These are phyloP conservation scores for Allomyces macrogynus DNA, from an alignment of 192 early-diverging fungal genomes.

Conservation along the genomic window DNA sequence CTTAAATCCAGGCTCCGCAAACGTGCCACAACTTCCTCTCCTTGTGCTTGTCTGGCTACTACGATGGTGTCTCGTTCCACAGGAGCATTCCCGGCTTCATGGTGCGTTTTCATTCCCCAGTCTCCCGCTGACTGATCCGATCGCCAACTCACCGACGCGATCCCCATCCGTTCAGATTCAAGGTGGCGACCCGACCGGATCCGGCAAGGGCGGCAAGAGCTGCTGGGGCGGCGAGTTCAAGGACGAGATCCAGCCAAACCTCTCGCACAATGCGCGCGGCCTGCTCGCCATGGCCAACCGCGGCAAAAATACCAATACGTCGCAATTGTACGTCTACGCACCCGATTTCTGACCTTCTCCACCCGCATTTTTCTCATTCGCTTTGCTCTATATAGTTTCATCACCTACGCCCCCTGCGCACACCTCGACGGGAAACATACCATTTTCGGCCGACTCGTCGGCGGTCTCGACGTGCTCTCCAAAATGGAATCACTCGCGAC, in stretches of 20 bases:
- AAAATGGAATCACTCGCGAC: conserved; percentile 57
- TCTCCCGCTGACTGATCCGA: no score
- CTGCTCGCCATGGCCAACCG: conserved; percentile 89
- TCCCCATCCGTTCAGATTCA: conserved; percentile 5
- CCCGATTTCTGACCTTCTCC: background rate
- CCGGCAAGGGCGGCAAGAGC: conserved; percentile 22
- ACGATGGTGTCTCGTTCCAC: conserved; percentile 67
- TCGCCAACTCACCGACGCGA: background rate
- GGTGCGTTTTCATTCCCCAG: background rate
- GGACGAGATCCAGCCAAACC: conserved; percentile 40
- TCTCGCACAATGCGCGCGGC: conserved; percentile 61
- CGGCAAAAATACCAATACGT: conserved; percentile 75
- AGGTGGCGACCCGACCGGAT: conserved; percentile 31
- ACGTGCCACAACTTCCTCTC: conserved; percentile 86
- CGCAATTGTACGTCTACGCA: conserved; percentile 29
- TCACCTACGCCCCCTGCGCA: conserved; percentile 18
- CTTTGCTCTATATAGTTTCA: conserved; percentile 14
- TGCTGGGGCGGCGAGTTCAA: conserved; percentile 35
- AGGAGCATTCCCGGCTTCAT: conserved; percentile 30
- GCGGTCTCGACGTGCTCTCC: conserved; percentile 61
- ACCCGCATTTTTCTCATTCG: background rate
- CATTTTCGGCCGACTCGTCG: conserved; percentile 80
- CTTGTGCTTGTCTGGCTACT: conserved; percentile 68
- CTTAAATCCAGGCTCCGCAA: conserved; percentile 33
- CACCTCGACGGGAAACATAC: conserved; percentile 65